Evolutionary conservation across 163 green algal genomes (phyloP), one percentile per base, ranked within the genome.

Genomic region (Chlorella variabilis): DNA sequence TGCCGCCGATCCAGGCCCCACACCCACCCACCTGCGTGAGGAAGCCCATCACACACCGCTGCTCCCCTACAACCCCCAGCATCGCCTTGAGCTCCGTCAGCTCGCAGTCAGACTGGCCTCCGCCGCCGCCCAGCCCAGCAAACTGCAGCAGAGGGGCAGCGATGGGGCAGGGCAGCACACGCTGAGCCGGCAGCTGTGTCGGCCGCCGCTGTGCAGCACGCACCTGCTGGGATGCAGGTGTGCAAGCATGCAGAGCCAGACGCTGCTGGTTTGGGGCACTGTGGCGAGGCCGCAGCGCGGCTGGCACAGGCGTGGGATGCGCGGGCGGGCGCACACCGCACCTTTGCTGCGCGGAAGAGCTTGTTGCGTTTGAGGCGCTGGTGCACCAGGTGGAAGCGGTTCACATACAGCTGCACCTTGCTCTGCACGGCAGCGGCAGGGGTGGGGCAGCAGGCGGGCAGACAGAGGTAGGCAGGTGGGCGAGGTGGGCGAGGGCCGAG

Each of bases 61-160:
- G 84, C 82, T 93, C 67, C 1, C 91, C 91, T 41, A 92, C 84
- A 49, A 84, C 49, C 9, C 93, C 93, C 75, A 94, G 90, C 63
- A 98, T 87, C 17, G 93, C 90, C 69, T 94, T 94, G 17, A 98
- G 80, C 84, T 97, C 93, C 8, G 89, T 95, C 49, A 98, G 84
- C 91, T 97, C 86, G 42, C 62, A 78, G 36, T 79, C 54, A 2
- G 77, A 70, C 5, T 45, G 17, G 38, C 23, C 42, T 3, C 20
- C 65, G 51, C 58, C 41, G 5, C n/a, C 34, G 21, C 66, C 56
- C 62, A 83, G 68, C 21, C 38, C 31, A n/a, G 58, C 42, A 63
- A 76, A 86, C 66, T 71, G 63, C 45, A 54, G n/a, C n/a, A n/a
- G n/a, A n/a, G n/a, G n/a, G n/a, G 48, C 1, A 27, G 31, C 27